Evolutionary conservation across 2,329 filamentous ascomycete genomes (phyloP), one percentile per base, ranked within the genome.

Genomic region (Ophiostoma tasmaniense): DNA sequence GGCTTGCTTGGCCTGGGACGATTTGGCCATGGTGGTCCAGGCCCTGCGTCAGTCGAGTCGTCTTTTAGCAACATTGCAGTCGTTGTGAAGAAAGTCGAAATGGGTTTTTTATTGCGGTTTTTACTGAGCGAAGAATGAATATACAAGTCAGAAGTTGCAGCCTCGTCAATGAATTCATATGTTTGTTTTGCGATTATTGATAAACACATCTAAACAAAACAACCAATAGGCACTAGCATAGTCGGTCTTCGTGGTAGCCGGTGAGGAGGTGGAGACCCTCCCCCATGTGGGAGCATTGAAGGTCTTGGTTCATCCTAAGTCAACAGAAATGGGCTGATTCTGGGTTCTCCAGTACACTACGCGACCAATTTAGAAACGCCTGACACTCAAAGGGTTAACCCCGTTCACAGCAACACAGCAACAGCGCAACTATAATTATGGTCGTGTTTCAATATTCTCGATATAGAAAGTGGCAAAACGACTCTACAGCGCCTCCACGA

Each of bases 311-410:
- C 61, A 64, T 64, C 61, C 30, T n/a, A 35, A 64, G 61, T 62
- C 52, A 11, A 61, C 10, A 61, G 59, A 62, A 62, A 64, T 35
- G 61, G 33, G 17, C 59, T 62, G 28, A 62, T 62, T 62, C 28
- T 62, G 59, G 35, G 13, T 62, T 62, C 59, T 62, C 59, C 59
- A 35, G 61, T 64, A 37, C 59, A 35, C 59, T 62, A 35, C 59
- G 59, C 59, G 61, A 35, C 61, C 61, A 22, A 64, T 64, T 64
- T 64, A 37, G 61, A 64, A 64, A 64, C 61, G 61, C n/a, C n/a
- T 64, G 61, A 35, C 61, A 64, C 28, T 64, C 8, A 55, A 10
- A 30, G 30, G 55, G 25, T 25, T 61, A 17, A n/a, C 52, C 25
- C 52, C 52, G 4, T 13, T 10, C 6, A 25, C 42, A 33, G 45